Conservation (phyloP, 2,329 filamentous ascomycete genomes). For the Fusarium miscanthi region DNA sequence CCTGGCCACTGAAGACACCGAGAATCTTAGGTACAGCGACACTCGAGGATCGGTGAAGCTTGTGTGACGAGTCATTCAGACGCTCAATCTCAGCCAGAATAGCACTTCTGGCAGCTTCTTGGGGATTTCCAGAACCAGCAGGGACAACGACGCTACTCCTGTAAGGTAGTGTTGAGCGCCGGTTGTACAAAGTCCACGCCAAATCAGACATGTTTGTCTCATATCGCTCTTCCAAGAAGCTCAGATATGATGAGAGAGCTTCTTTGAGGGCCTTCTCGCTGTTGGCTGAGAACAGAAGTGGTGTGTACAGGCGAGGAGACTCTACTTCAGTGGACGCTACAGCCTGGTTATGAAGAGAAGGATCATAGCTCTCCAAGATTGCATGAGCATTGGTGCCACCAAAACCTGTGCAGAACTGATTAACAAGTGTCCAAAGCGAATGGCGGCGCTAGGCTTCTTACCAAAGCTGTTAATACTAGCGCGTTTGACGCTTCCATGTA, state of each 20-base stretch:
- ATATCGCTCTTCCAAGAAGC: neutral
- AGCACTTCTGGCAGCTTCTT: neutral
- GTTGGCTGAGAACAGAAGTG: neutral
- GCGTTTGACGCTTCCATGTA: neutral
- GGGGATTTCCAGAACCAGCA: neutral
- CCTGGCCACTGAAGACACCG: slow-evolving; percentile 6
- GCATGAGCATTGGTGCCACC: slow-evolving; percentile 28
- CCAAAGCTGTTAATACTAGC: slow-evolving; percentile 13
- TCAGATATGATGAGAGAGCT: neutral
- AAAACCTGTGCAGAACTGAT: neutral
- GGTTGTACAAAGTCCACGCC: neutral
- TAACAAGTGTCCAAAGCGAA: fast-evolving
- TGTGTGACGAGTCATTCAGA: neutral
- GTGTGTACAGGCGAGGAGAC: neutral
- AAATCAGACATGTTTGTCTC: neutral
- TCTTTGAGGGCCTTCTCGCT: slow-evolving; percentile 1
- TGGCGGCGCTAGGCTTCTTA: fast-evolving
- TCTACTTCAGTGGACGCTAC: neutral
- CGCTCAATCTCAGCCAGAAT: neutral
- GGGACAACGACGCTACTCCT: neutral
- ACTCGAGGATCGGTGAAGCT: neutral
- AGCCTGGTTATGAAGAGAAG: too few species aligned
- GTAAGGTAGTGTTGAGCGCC: slow-evolving; percentile 1
- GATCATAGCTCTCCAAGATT: slow-evolving; percentile 11
- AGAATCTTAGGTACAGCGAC: neutral